These are phyloP conservation scores for Phytophthora kernoviae DNA, from an alignment of 352 stramenopile species.

Conservation along the genomic window DNA sequence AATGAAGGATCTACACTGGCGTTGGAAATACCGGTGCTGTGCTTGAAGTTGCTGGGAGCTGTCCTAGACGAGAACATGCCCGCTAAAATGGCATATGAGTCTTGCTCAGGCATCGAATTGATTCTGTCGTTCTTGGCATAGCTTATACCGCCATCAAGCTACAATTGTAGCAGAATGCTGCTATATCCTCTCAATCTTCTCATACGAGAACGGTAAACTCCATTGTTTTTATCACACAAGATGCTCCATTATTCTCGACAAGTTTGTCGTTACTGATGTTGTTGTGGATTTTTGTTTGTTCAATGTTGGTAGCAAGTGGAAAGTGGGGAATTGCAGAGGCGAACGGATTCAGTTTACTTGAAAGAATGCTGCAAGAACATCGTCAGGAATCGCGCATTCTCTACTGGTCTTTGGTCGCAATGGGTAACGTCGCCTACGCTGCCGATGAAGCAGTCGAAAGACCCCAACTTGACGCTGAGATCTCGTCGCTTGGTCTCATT, in stretches of 20 bases:
- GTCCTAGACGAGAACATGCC: constrained; percentile 38
- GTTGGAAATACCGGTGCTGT: constrained; percentile 19
- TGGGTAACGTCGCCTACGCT: constrained; percentile 62
- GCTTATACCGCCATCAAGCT: constrained; percentile 31
- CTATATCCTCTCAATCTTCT: constrained; percentile 60
- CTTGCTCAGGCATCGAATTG: constrained; percentile 32
- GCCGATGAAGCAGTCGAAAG: constrained; percentile 16
- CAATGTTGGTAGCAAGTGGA: constrained; percentile 10
- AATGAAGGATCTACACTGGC: constrained; percentile 7
- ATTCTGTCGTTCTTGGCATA: constrained; percentile 37
- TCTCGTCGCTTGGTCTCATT: constrained; percentile 41
- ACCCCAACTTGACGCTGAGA: constrained; percentile 28
- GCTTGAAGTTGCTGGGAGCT: constrained; percentile 25
- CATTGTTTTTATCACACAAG: neutral
- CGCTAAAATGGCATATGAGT: constrained; percentile 40
- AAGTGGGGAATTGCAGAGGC: constrained; percentile 49
- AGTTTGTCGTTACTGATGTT: too few species aligned
- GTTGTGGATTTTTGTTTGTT: too few species aligned
- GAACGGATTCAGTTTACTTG: constrained; percentile 45
- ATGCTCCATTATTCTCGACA: neutral
- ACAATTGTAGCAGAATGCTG: constrained; percentile 51
- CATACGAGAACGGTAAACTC: constrained; percentile 62
- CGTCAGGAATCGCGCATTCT: constrained; percentile 41
- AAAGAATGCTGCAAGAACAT: constrained; percentile 43
- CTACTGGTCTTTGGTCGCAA: constrained; percentile 60